A percentile compares a stretch with the other conserved stretches of the same genome.
Conservation (phyloP, 768 basidiomycete species). For the Hydnum rufescens region DNA sequence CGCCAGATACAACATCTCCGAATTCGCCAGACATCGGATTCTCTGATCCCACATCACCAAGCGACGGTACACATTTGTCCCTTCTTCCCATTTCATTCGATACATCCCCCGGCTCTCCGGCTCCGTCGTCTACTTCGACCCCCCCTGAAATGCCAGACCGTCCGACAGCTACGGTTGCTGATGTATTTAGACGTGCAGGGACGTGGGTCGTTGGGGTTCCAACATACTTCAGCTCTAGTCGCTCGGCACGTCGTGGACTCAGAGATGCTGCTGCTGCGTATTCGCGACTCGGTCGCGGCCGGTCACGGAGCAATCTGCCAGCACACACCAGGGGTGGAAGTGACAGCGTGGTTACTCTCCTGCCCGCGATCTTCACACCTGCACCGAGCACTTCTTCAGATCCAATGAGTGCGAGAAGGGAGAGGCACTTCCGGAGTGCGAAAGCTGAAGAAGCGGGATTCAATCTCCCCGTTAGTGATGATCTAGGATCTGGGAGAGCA, state of each 20-base stretch:
- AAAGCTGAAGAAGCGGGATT: background rate
- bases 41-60: background rate
- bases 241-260: background rate
- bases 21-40: too few relatives aligned
- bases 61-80: background rate
- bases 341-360: too few relatives aligned
- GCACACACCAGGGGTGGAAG: too few relatives aligned
- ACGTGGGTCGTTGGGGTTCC: background rate
- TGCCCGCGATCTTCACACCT: too few relatives aligned
- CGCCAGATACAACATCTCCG: background rate
- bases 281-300: too few relatives aligned
- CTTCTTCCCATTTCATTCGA: background rate
- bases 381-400: too few relatives aligned
- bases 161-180: background rate
- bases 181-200: background rate
- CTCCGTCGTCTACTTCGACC: background rate
- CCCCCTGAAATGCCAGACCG: background rate
- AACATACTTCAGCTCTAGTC: background rate
- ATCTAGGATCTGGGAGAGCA: background rate
- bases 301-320: too few relatives aligned
- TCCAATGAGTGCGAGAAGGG: too few relatives aligned
- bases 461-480: background rate
- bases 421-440: too few relatives aligned
- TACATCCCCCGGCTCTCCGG: background rate
- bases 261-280: too few relatives aligned